Percentiles rank a stretch among this genome's conserved stretches.
Conservation (phyloP, 352 stramenopile genomes). For the Blastocystis sp. region DNA sequence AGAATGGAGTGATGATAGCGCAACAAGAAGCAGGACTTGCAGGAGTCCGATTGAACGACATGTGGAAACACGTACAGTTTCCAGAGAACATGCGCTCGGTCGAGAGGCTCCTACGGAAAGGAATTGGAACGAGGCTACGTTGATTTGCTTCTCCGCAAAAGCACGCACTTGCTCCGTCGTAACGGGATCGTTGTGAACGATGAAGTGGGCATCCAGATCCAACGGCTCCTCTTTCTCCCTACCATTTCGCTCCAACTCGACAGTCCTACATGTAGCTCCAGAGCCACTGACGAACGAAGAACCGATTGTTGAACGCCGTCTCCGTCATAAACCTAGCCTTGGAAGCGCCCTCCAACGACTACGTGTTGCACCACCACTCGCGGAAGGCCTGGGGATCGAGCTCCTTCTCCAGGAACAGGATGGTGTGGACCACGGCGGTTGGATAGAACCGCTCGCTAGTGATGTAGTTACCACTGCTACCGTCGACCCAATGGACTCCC, state of each 20-base stretch:
- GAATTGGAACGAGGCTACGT: not conserved
- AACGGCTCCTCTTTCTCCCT: not conserved
- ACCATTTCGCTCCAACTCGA: not conserved
- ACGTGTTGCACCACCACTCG: constrained; percentile 5
- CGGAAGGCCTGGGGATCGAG: not conserved
- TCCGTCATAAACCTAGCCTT: not conserved
- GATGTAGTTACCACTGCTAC: constrained; percentile 17
- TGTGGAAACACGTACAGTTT: not conserved
- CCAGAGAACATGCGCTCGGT: not conserved
- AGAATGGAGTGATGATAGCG: constrained; percentile 3
- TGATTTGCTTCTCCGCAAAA: not conserved
- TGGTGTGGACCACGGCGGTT: constrained; percentile 15
- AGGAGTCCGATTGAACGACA: not conserved
- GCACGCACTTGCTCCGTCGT: not conserved
- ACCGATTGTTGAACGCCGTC: not conserved
- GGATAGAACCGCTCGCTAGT: not conserved
- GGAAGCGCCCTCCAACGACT: too few species aligned
- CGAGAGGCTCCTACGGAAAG: not conserved
- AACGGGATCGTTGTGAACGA: not conserved
- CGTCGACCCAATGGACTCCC: constrained; percentile 8
- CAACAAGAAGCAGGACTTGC: not conserved
- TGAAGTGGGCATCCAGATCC: not conserved
- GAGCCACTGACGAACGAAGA: not conserved
- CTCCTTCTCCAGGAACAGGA: not conserved
- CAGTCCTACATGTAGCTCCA: constrained; percentile 1